Conservation (phyloP, 345 rosid species). For the Linum trigynum region DNA sequence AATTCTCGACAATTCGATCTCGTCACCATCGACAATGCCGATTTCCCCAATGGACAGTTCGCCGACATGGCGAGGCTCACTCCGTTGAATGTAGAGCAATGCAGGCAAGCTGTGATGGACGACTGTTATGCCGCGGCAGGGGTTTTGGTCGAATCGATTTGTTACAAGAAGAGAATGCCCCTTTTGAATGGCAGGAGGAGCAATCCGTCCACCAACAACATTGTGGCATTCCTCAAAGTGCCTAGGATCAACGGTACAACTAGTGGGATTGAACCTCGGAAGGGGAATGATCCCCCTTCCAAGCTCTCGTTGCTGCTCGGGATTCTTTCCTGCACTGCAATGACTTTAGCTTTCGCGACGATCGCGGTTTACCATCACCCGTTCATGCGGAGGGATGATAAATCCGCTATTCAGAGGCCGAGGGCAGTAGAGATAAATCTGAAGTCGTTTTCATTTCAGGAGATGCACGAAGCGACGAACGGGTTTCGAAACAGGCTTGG, state of each 20-base stretch:
- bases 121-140: slow-evolving; percentile 28
- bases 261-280: background rate
- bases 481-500: slow-evolving; percentile 36
- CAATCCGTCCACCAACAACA: slow-evolving; percentile 17
- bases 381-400: background rate
- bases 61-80: slow-evolving; percentile 16
- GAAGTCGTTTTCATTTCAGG: slow-evolving; percentile 30
- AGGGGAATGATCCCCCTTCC: slow-evolving; percentile 11
- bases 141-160: slow-evolving; percentile 13
- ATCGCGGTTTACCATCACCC: slow-evolving; percentile 22
- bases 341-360: slow-evolving; percentile 18
- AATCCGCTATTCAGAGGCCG: slow-evolving; percentile 5
- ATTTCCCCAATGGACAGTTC: slow-evolving; percentile 11
- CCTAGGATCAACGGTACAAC: slow-evolving; percentile 1
- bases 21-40: slow-evolving; percentile 15
- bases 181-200: slow-evolving; percentile 27
- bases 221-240: slow-evolving; percentile 23
- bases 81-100: slow-evolving; percentile 9
- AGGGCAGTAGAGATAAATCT: slow-evolving; percentile 25
- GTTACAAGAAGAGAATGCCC: slow-evolving; percentile 28
- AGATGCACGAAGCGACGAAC: slow-evolving; percentile 25
- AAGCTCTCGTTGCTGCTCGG: slow-evolving; percentile 9
- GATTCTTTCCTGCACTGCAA: slow-evolving; percentile 11
- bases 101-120: slow-evolving; percentile 15
- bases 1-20: slow-evolving; percentile 12